Base-by-base conservation (phyloP, 2,329 filamentous ascomycete genomes). In the Dothideomycetes sp. region DNA sequence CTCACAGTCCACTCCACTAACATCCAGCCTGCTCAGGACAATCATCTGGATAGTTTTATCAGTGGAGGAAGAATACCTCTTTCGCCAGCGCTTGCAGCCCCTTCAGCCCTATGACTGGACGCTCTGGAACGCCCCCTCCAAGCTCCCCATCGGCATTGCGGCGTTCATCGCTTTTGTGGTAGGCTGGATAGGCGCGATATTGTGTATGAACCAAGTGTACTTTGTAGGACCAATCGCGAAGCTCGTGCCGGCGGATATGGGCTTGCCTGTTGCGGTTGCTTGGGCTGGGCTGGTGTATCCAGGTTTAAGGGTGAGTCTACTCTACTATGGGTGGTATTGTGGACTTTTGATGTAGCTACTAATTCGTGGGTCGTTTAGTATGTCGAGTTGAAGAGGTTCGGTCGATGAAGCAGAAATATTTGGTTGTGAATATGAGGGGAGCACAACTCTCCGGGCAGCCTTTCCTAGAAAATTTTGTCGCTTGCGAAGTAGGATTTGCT, bases 51-150 rank as follows among this genome's bases (percentile, higher is more conserved):
- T 67, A 35, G 56, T 58, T 22, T 63, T 68, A 32, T 51, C 61
- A 5, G 33, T 65, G 3, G 55, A 66, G 42, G 61, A 68, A 44
- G 57, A 67, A 31, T 10, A 64, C 11, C 45, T 68, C 4, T 69
- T 69, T 51, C 56, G 57, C 22, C 51, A 57, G 18, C 45, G 48
- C 12, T 50, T 45, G n/a, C n/a, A n/a, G n/a, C n/a, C n/a, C n/a
- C n/a, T n/a, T n/a, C n/a, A n/a, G n/a, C n/a, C n/a, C 31, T 66
- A 60, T 45, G 59, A 65, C 46, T 66, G 64, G 63, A 45, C 55
- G 8, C 50, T 49, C 2, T 69, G 65, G 62, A 57, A 63, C 37
- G 52, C 58, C 35, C 51, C 47, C 10, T 43, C 44, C 22, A 58
- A 56, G 38, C 48, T 68, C 16, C 64, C 65, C 3, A 38, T 62